Base-by-base conservation (phyloP, 1,284 basidiomycete genomes). In the Tylopilus microsporus region DNA sequence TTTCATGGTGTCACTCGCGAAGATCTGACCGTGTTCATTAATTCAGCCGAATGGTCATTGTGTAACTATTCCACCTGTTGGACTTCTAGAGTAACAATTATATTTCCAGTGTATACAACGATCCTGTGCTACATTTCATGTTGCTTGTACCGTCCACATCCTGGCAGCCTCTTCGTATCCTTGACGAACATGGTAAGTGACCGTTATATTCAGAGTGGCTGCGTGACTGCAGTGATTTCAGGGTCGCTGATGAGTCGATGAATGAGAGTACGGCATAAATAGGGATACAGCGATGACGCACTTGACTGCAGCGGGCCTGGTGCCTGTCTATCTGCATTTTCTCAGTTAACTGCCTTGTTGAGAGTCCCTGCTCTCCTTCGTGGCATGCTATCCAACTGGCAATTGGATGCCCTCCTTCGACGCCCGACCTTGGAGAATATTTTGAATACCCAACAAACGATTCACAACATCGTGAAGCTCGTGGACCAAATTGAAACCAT, bases 1-100 rank as follows among this genome's bases (percentile, higher is more conserved):
- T 68, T 70, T 1, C 84, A 84, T 71, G 82, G 83, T 0, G 74
- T 97, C 45, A 84, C 84, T 15, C 83, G 85, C 57, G 92, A 94
- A 65, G 85, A 94, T 65, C 79, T 95, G 58, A 92, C 89, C 25
- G 84, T 94, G 0, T 99, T 99, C 68, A 82, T 99, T 56, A 99
- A 99, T 68, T 93, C 93, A 4, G 95, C 94, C 16, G 90, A 94
- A 69, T 99, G 96, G 96, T 91, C 87, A 16, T 73, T 99, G 48
- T 92, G 93, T 94, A 66, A 73, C 81, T 72, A 37, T 58, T 46
- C 49, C 61, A 16, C 19, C 30, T 16, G 1, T 30, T 56, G 36
- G 46, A 50, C 3, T 30, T 49, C 11, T 5, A 5, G 49, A 32
- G 55, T 21, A 39, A 57, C 39, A 37, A 1, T 60, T 56, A 61